phyloP scores from a whole-genome alignment of 768 basidiomycete species.

The Amanita muscaria region DNA sequence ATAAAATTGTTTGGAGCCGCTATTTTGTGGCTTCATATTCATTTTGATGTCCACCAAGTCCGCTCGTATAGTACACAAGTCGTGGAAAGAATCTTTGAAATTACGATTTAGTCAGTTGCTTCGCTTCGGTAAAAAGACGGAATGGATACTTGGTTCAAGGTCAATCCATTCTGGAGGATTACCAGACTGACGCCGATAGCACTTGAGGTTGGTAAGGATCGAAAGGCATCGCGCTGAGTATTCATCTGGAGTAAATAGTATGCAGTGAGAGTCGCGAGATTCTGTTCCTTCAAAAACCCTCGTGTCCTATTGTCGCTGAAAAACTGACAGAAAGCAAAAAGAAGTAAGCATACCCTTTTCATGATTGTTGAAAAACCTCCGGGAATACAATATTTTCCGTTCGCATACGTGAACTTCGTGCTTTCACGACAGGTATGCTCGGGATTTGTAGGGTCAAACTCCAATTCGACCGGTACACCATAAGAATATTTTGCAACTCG shows the following conservation, averaged over 20 bases:
- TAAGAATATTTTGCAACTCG: constrained; percentile 12
- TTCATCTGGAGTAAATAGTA: not conserved
- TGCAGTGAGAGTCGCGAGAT: constrained; percentile 10
- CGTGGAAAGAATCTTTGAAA: constrained; percentile 9
- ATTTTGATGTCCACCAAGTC: constrained; percentile 13
- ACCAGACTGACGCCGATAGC: constrained; percentile 14
- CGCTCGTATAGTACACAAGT: constrained; percentile 10
- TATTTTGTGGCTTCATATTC: not conserved
- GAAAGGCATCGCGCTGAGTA: not conserved
- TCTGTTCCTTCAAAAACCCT: constrained; percentile 18
- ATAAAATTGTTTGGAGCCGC: constrained; percentile 15
- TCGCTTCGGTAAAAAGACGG: constrained; percentile 14
- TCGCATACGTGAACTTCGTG: not conserved
- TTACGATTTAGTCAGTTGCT: constrained; percentile 8
- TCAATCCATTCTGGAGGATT: constrained; percentile 7
- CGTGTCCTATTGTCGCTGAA: constrained; percentile 13
- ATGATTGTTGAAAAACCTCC: constrained; percentile 12
- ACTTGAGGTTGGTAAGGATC: constrained; percentile 2
- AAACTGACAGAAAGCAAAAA: not conserved
- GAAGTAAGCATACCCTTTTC: constrained; percentile 2
- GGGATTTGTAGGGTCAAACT: constrained; percentile 7
- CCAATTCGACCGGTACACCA: constrained; percentile 4
- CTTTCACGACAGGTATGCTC: constrained; percentile 9
- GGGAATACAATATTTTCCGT: not conserved
- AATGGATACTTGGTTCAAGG: too few relatives aligned